Base-by-base conservation (phyloP, 768 basidiomycete species). In the Lactarius hengduanensis region DNA sequence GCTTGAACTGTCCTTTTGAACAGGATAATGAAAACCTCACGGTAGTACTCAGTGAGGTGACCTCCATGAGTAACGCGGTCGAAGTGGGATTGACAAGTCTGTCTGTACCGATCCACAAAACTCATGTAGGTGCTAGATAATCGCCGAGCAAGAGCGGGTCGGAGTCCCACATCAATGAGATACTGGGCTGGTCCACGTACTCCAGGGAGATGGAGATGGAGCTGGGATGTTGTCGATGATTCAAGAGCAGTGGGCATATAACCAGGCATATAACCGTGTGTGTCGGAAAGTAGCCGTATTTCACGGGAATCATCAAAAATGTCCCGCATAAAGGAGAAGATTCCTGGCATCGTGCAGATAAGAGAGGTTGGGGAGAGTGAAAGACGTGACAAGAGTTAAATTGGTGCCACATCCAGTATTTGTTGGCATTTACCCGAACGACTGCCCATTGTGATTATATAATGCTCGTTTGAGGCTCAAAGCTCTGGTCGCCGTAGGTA, bases 381-480 rank as follows among this genome's bases (percentile, higher is more conserved):
- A 47, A 47, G 45, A n/a, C n/a, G n/a, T n/a, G n/a, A n/a, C n/a
- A n/a, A 22, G 43, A n/a, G 11, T n/a, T n/a, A 50, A 22, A 18
- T 18, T 28, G 28, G 16, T 32, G 18, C 54, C 54, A 55, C 54
- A 8, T n/a, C n/a, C n/a, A 1, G 47, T 22, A 56, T 15, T 50
- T 63, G 57, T 6, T 22, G 4, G 22, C 34, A 9, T 61, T 57
- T 61, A 60, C 41, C 6, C 4, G 22, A 1, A 15, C 9, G 0
- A 0, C n/a, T 0, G 0, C 5, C 65, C 50, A 66, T 66, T 66
- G 65, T 66, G 61, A 45, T 66, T 32, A 62, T 32, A 13, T 66
- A 66, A 61, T n/a, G 20, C 43, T 20, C 43, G 8, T 45, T 4
- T 5, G 20, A 9, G 38, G 38, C 38, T 40, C 38, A 38, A 38